Evolutionary conservation across 768 basidiomycete species (phyloP).

Genomic region (Rickenella mellea): DNA sequence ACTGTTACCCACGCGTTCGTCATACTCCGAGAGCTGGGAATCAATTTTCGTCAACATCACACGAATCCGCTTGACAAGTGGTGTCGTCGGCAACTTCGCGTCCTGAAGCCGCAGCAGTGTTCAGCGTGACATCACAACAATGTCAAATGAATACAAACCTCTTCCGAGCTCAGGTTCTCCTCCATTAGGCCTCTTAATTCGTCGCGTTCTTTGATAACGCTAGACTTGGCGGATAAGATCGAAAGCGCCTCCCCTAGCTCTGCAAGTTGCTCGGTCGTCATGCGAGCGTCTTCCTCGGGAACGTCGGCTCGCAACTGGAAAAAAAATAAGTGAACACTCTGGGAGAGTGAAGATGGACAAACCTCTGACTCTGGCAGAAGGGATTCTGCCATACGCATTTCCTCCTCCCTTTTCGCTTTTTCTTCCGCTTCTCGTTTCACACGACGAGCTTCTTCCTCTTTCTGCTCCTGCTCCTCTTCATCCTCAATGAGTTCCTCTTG

Average conservation of each 20-base stretch:
- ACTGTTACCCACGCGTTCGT: conserved; percentile 74
- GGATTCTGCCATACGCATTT: conserved; percentile 69
- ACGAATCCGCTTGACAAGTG: conserved; percentile 92
- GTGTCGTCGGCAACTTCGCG: conserved; percentile 71
- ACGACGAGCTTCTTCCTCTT: conserved; percentile 86
- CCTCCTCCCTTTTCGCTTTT: conserved; percentile 40
- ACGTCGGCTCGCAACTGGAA: conserved; percentile 54
- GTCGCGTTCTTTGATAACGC: conserved; percentile 90
- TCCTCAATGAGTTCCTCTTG: conserved; percentile 99
- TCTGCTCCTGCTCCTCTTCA: conserved; percentile 95
- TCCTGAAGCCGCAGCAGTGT: conserved; percentile 31
- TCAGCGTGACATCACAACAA: conserved; percentile 5
- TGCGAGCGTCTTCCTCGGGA: conserved; percentile 72
- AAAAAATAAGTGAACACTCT: neutral
- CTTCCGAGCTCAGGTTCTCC: conserved; percentile 84
- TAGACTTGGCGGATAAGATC: conserved; percentile 86
- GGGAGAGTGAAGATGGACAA: conserved; percentile 8
- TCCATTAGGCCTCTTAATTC: conserved; percentile 89
- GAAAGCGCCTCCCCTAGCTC: conserved; percentile 89
- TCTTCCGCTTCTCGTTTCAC: conserved; percentile 76
- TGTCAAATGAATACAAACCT: conserved; percentile 34
- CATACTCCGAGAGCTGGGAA: conserved; percentile 84
- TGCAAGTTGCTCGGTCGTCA: conserved; percentile 93
- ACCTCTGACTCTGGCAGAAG: conserved; percentile 88
- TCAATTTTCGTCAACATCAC: conserved; percentile 96